Evolutionary conservation across 257 asterid genomes (phyloP).

Genomic region (Eustoma russellianum): DNA sequence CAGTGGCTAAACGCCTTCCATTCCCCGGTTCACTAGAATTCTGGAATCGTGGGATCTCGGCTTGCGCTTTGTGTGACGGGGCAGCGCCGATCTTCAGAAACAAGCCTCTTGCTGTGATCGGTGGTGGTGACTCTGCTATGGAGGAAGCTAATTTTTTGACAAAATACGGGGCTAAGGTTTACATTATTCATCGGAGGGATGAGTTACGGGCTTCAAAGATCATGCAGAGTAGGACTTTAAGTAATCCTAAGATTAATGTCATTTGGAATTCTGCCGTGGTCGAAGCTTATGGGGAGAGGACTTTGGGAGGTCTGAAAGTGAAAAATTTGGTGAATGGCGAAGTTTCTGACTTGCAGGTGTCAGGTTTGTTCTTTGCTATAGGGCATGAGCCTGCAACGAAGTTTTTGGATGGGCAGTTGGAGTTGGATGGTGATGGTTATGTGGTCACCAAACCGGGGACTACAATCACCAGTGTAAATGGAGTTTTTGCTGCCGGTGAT

Average conservation of each 20-base stretch:
- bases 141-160: constrained; percentile 88
- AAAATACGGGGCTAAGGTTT: constrained; percentile 87
- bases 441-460: constrained; percentile 73
- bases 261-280: constrained; percentile 61
- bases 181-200: constrained; percentile 67
- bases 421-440: constrained; percentile 80
- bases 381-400: constrained; percentile 95
- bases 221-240: constrained; percentile 65
- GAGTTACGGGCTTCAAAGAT: constrained; percentile 92
- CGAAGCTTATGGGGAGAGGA: constrained; percentile 74
- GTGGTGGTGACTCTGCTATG: constrained; percentile 99
- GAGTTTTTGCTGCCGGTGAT: constrained; percentile 98
- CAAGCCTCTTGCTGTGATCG: constrained; percentile 81
- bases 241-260: constrained; percentile 64
- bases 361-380: constrained; percentile 83
- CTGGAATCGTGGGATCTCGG: constrained; percentile 93
- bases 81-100: constrained; percentile 86
- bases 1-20: constrained; percentile 64
- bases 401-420: constrained; percentile 78
- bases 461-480: constrained; percentile 67
- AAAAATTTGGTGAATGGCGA: constrained; percentile 56
- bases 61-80: constrained; percentile 96
- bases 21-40: constrained; percentile 65
- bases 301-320: constrained; percentile 69
- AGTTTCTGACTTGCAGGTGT: constrained; percentile 47